Evolutionary conservation across 2,329 filamentous ascomycete genomes (phyloP), one percentile per base, ranked within the genome.

Genomic region (Ceratocystis huliohia): DNA sequence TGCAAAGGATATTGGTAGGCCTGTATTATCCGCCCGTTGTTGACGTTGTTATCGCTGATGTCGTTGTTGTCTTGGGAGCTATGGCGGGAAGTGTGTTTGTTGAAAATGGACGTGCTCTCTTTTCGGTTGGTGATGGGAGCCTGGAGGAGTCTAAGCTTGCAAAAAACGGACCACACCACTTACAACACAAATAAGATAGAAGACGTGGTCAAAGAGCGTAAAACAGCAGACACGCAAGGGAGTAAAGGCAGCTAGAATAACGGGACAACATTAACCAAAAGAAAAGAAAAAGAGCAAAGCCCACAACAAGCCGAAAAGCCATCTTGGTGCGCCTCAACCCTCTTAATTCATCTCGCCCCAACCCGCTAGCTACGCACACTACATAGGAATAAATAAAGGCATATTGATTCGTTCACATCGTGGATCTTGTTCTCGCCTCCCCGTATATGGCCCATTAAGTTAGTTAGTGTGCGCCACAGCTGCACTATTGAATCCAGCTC

Each of bases 401-500:
- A 41, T 41, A 41, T 41, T 13, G 37, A 13, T 41, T 41, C 37
- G 37, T 33, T 59, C 53, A 59, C 53, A 59, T 59, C 53, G 28
- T 59, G 53, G 10, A 59, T 37, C 25, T 59, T 30, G 28, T n/a
- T 59, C 53, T 33, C 53, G 53, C 28, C 17, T 22, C 22, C 22
- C 46, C 46, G n/a, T 22, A 20, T 5, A 22, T 53, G 22, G 7
- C 25, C 8, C 10, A 25, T 56, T 25, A 5, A 56, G 13, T n/a
- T n/a, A 37, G 53, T 59, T 59, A 59, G 53, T 33, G 53, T 59
- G 53, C 53, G 53, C 53, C 53, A 59, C 53, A 4, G 53, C 53
- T 33, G 53, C 53, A 30, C 53, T 59, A 59, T 59, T 59, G 28
- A 7, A 59, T 59, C 53, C 53, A 59, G 53, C 53, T 59, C 53